Percentiles rank a stretch among this genome's conserved stretches.
Conservation (phyloP, 140 eudicot species). For the Bidens hawaiensis region DNA sequence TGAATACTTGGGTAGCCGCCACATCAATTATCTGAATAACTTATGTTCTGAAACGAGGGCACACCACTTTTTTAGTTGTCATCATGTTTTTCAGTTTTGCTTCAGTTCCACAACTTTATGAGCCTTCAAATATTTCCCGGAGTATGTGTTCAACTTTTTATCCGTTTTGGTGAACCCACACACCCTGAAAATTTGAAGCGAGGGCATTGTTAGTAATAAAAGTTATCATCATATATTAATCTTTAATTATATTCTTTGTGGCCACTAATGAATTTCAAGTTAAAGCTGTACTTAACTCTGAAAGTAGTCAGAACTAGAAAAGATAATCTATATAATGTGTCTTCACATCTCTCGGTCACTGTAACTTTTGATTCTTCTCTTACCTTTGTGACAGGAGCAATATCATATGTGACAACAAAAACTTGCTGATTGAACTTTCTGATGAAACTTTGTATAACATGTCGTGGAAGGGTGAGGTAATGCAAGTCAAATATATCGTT, state of each 20-base stretch:
- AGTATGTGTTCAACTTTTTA: background rate
- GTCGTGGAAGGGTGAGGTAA: constrained; percentile 99
- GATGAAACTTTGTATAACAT: constrained; percentile 87
- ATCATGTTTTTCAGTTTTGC: constrained; percentile 1
- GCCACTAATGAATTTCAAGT: background rate
- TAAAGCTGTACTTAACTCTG: background rate
- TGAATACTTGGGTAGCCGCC: background rate
- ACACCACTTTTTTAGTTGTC: background rate
- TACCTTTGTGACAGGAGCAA: constrained; percentile 71
- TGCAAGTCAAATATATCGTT: constrained; percentile 10
- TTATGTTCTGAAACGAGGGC: background rate
- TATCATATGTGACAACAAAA: constrained; percentile 78
- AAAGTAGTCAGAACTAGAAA: constrained; percentile 5
- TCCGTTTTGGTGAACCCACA: constrained; percentile 9
- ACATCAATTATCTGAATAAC: background rate
- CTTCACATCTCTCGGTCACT: background rate
- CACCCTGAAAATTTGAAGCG: constrained; percentile 6
- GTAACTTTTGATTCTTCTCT: constrained; percentile 15
- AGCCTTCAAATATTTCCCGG: background rate
- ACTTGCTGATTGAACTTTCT: constrained; percentile 81
- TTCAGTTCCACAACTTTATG: background rate
- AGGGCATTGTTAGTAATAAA: constrained; percentile 1
- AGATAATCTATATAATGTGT: background rate
- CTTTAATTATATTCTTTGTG: constrained; percentile 1
- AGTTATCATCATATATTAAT: background rate